Evolutionary conservation across 2,329 filamentous ascomycete genomes (phyloP).

Genomic region (Chaetomiaceae sp.): DNA sequence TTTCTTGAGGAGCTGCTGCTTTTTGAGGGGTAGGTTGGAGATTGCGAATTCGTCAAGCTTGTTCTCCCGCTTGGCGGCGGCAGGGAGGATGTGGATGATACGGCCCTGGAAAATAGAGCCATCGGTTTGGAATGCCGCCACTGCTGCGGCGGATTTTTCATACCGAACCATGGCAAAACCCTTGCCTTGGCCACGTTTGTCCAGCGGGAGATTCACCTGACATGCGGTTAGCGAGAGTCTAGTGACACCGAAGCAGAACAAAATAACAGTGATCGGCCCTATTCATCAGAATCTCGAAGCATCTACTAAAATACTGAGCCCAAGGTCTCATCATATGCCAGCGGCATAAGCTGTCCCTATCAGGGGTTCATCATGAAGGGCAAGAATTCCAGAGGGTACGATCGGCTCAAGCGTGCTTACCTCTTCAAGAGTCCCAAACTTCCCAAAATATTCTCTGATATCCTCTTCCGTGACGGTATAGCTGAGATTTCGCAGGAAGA

Average conservation of each 20-base stretch:
- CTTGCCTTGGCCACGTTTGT: slow-evolving; percentile 69
- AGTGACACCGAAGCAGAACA: slow-evolving; percentile 12
- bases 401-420: slow-evolving; percentile 56
- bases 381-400: slow-evolving; percentile 14
- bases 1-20: slow-evolving; percentile 83
- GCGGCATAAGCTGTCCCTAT: slow-evolving; percentile 99
- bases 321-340: slow-evolving; percentile 82
- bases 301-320: slow-evolving; percentile 99
- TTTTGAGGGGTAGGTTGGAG: slow-evolving; percentile 87
- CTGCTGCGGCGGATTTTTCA: slow-evolving; percentile 62
- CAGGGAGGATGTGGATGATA: slow-evolving; percentile 83
- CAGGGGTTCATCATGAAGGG: slow-evolving; percentile 82
- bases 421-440: slow-evolving; percentile 76
- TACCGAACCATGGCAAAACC: slow-evolving; percentile 88
- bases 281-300: slow-evolving; percentile 75
- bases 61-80: slow-evolving; percentile 71
- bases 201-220: slow-evolving; percentile 81
- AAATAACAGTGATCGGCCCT: slow-evolving; percentile 22
- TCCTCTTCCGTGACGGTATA: slow-evolving; percentile 75
- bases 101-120: slow-evolving; percentile 87
- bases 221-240: slow-evolving; percentile 36
- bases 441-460: slow-evolving; percentile 62
- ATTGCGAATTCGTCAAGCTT: slow-evolving; percentile 83
- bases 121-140: slow-evolving; percentile 76
- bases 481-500: slow-evolving; percentile 85